Evolutionary conservation across 192 early-diverging fungal species (phyloP).

Genomic region (Coemansia sp.): DNA sequence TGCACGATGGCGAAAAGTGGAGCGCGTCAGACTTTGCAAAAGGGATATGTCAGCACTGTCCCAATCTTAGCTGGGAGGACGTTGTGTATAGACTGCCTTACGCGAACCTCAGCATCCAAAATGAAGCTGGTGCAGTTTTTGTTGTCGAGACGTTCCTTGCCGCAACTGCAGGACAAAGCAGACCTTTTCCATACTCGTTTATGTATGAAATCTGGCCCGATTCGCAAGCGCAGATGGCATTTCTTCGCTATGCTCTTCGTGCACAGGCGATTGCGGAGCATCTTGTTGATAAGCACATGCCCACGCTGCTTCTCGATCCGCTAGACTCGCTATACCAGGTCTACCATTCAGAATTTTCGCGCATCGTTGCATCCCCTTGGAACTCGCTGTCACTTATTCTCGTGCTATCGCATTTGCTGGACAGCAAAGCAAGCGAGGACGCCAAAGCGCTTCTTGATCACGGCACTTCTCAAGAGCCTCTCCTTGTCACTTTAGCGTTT

Average conservation of each 20-base stretch:
- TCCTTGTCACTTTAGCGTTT: conserved; percentile 51
- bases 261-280: conserved; percentile 20
- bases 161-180: conserved; percentile 39
- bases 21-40: conserved; percentile 35
- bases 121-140: conserved; percentile 45
- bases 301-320: conserved; percentile 36
- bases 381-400: conserved; percentile 56
- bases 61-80: conserved; percentile 50
- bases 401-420: conserved; percentile 46
- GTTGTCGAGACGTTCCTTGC: conserved; percentile 36
- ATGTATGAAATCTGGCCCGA: conserved; percentile 56
- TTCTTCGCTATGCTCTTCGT: conserved; percentile 37
- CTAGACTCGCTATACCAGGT: conserved; percentile 50
- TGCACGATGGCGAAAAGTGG: conserved; percentile 21
- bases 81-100: conserved; percentile 46
- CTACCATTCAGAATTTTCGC: conserved; percentile 44
- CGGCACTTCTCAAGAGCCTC: conserved; percentile 44
- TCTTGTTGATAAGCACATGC: conserved; percentile 52
- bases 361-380: conserved; percentile 51
- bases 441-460: conserved; percentile 43
- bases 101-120: conserved; percentile 27
- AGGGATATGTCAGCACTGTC: conserved; percentile 24
- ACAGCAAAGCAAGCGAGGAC: conserved; percentile 49
- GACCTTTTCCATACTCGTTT: conserved; percentile 49
- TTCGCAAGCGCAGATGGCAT: conserved; percentile 42